Percentiles rank a stretch among this genome's conserved stretches.
Conservation (phyloP, 2,329 filamentous ascomycete genomes). For the Epichloe festucae region DNA sequence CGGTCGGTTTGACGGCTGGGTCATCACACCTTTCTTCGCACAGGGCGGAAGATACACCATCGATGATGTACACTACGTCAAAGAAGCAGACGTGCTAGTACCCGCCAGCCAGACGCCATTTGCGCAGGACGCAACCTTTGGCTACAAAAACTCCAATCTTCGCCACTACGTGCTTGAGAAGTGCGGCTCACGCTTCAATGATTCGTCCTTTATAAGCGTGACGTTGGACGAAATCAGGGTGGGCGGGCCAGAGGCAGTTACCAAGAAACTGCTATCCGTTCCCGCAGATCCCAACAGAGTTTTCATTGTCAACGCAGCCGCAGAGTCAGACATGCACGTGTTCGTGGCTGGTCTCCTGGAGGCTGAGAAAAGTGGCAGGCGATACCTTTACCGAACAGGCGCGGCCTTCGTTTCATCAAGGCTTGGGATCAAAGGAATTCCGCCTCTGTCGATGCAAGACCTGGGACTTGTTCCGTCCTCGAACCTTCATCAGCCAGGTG, state of each 20-base stretch:
- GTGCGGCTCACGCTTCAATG: slow-evolving; percentile 18
- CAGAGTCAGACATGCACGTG: slow-evolving; percentile 41
- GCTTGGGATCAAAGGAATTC: slow-evolving; percentile 35
- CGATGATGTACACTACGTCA: slow-evolving; percentile 43
- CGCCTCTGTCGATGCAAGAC: slow-evolving; percentile 32
- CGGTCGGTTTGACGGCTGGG: slow-evolving; percentile 34
- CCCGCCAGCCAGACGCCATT: slow-evolving; percentile 40
- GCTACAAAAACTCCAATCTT: slow-evolving; percentile 38
- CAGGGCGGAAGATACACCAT: slow-evolving; percentile 44
- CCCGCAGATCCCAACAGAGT: slow-evolving; percentile 23
- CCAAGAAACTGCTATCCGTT: slow-evolving; percentile 18
- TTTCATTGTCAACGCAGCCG: slow-evolving; percentile 40
- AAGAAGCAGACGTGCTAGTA: slow-evolving; percentile 27
- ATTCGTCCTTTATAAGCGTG: slow-evolving; percentile 14
- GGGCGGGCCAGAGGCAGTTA: slow-evolving; percentile 15
- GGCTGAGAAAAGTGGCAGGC: slow-evolving; percentile 17
- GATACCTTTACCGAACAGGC: slow-evolving; percentile 26
- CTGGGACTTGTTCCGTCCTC: slow-evolving; percentile 18
- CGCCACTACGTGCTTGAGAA: slow-evolving; percentile 39
- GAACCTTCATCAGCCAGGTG: slow-evolving; percentile 20
- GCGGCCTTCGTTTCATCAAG: slow-evolving; percentile 31
- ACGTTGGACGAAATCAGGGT: slow-evolving; percentile 18
- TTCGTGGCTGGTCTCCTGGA: slow-evolving; percentile 35
- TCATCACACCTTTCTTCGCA: slow-evolving; percentile 43
- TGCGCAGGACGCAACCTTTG: slow-evolving; percentile 43